phyloP scores from a whole-genome alignment of 2,329 filamentous ascomycete genomes.

The Colletotrichum cordylinicola region DNA sequence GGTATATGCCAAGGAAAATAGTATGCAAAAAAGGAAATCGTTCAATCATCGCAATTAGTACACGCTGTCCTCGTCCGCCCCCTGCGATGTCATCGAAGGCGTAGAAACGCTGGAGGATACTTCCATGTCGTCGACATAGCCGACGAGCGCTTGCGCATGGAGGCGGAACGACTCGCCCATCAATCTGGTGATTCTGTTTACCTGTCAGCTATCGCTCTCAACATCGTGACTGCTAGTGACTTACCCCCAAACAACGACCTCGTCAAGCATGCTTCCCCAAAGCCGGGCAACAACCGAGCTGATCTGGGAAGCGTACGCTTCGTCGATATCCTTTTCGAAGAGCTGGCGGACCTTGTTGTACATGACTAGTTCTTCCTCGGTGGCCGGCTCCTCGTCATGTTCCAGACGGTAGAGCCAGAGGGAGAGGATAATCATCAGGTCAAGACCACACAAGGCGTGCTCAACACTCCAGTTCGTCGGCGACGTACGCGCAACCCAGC shows the following conservation, averaged over 20 bases:
- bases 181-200: conserved; percentile 80
- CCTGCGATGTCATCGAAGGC: conserved; percentile 75
- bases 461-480: conserved; percentile 99
- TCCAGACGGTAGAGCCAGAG: conserved; percentile 99
- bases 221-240: conserved; percentile 44
- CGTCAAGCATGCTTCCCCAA: conserved; percentile 98
- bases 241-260: conserved; percentile 99
- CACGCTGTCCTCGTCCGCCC: conserved; percentile 74
- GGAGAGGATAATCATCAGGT: conserved; percentile 96
- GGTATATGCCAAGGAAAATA: conserved; percentile 53
- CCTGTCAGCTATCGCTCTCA: conserved; percentile 20
- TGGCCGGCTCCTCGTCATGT: conserved; percentile 94
- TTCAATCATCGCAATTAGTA: conserved; percentile 64
- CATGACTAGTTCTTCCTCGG: conserved; percentile 84
- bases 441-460: conserved; percentile 94
- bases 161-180: conserved; percentile 99
- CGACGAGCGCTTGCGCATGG: conserved; percentile 91
- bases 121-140: conserved; percentile 87
- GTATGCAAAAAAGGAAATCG: conserved; percentile 52
- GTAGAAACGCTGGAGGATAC: conserved; percentile 73
- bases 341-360: conserved; percentile 91
- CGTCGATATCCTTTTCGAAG: conserved; percentile 89
- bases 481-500: conserved; percentile 97
- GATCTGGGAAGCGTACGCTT: conserved; percentile 80
- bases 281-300: conserved; percentile 95